These are phyloP conservation scores for Zangia roseola DNA, from an alignment of 768 basidiomycete species.

Conservation along the genomic window DNA sequence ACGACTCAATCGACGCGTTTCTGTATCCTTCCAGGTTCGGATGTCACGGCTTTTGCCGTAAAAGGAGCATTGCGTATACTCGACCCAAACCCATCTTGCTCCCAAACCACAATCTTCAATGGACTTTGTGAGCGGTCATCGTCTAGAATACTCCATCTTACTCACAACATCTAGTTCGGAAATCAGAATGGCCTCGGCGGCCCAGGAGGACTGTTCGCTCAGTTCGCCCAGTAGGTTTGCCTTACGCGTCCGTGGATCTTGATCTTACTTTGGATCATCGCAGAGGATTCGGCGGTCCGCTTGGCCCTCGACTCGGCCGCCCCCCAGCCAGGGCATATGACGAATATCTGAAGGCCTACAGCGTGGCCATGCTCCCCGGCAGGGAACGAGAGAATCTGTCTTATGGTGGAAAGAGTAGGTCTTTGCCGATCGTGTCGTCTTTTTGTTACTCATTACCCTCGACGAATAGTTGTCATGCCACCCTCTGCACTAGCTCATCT, in stretches of 20 bases:
- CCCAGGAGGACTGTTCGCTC: slow-evolving; percentile 61
- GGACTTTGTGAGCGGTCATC: slow-evolving; percentile 36
- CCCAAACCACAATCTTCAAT: slow-evolving; percentile 29
- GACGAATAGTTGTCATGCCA: slow-evolving; percentile 86
- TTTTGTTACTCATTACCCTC: slow-evolving; percentile 7
- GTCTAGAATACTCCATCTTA: background rate
- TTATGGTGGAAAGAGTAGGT: slow-evolving; percentile 95
- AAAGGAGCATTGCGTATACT: slow-evolving; percentile 30
- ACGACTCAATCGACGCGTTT: slow-evolving; percentile 22
- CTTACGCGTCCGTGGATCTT: background rate
- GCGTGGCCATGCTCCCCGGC: slow-evolving; percentile 90
- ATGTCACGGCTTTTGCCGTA: slow-evolving; percentile 28
- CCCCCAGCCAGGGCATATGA: slow-evolving; percentile 75
- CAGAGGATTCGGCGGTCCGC: slow-evolving; percentile 56
- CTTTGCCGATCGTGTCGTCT: slow-evolving; percentile 24
- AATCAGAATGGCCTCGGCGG: slow-evolving; percentile 37
- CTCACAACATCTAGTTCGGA: slow-evolving; percentile 34
- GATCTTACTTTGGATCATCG: slow-evolving; percentile 19
- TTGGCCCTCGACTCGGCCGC: slow-evolving; percentile 44
- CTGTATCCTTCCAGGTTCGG: slow-evolving; percentile 23
- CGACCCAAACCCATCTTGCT: slow-evolving; percentile 11
- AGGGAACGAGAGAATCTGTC: slow-evolving; percentile 86
- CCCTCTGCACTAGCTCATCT: slow-evolving; percentile 90
- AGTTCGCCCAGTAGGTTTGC: slow-evolving; percentile 56
- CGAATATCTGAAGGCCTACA: slow-evolving; percentile 93